Base-by-base conservation (phyloP, 257 asterid genomes). In the Solanum peruvianum region DNA sequence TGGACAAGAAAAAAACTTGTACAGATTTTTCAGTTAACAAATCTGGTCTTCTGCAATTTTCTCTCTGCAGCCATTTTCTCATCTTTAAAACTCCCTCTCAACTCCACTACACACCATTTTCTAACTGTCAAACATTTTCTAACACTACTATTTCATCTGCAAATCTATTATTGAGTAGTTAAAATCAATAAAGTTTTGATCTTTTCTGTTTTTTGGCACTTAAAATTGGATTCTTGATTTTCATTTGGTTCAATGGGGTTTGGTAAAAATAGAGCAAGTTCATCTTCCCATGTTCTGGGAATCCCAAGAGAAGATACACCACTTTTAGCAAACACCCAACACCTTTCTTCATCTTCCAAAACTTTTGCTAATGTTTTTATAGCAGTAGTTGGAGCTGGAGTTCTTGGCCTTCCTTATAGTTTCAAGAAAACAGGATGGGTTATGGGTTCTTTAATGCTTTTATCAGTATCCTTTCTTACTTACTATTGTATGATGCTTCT, bases 291-390 rank as follows among this genome's bases (percentile, higher is more conserved):
- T 45, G 69, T 60, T 37, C 20, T 87, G 18, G 21, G 69, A 69
- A 16, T 66, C 39, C 81, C 86, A 66, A 81, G 89, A 87, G 89
- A 87, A 70, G 86, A 81, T 73, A 81, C 89, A 33, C 86, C 89
- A 81, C 70, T 87, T 35, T 83, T 83, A 83, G 7, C 77, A 15
- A 41, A 44, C 35, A 83, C 56, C 60, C 86, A n/a, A 37, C 77
- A 62, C 76, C 86, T 83, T 29, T 83, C 86, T 37, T 83, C 77
- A 56, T 41, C 71, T 7, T 60, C 78, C 60, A 84, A 84, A 21
- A 84, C 86, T 27, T 84, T 8, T 23, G 42, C 78, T 41, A 83
- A 84, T 84, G 86, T 84, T 10, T 62, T 84, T 62, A 84, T 84
- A 84, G 60, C 87, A 42, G 41, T 84, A 25, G 86, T 84, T 62